Conservation (phyloP, 768 basidiomycete genomes). For the Terana coerulea region DNA sequence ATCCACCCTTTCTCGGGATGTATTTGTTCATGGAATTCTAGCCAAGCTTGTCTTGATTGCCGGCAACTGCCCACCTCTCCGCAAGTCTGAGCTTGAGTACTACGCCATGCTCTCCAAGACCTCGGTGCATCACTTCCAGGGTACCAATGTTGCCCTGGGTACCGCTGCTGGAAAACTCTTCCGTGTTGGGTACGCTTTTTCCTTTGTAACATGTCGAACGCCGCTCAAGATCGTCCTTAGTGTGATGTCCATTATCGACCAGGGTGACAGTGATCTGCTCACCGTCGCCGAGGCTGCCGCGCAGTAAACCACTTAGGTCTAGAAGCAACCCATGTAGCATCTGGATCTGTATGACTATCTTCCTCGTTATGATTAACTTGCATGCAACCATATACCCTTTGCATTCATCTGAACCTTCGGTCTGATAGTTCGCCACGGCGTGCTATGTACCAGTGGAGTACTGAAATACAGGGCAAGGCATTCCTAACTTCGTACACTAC, state of each 20-base stretch:
- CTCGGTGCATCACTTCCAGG: slow-evolving; percentile 95
- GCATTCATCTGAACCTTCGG: too few relatives aligned
- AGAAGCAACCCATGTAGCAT: not conserved
- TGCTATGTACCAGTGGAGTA: too few relatives aligned
- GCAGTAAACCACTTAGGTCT: slow-evolving; percentile 37
- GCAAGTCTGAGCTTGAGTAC: slow-evolving; percentile 99
- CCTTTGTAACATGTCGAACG: not conserved
- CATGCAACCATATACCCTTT: not conserved
- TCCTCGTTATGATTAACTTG: slow-evolving; percentile 3
- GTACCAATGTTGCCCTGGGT: slow-evolving; percentile 96
- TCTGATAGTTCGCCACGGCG: too few relatives aligned
- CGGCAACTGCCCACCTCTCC: slow-evolving; percentile 97
- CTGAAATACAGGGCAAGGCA: too few relatives aligned
- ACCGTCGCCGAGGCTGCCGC: slow-evolving; percentile 74
- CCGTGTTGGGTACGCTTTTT: slow-evolving; percentile 78
- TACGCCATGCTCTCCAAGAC: slow-evolving; percentile 99
- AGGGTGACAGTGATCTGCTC: slow-evolving; percentile 95
- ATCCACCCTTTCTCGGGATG: slow-evolving; percentile 6
- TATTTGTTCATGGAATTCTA: slow-evolving; percentile 29
- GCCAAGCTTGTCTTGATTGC: slow-evolving; percentile 99
- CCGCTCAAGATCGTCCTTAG: too few relatives aligned
- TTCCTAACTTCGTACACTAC: too few relatives aligned
- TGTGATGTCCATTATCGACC: slow-evolving; percentile 96
- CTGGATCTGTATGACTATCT: slow-evolving; percentile 12
- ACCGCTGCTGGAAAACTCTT: slow-evolving; percentile 99